Evolutionary conservation across 148 eudicot genomes (phyloP).

Genomic region (Nyssa sinensis): DNA sequence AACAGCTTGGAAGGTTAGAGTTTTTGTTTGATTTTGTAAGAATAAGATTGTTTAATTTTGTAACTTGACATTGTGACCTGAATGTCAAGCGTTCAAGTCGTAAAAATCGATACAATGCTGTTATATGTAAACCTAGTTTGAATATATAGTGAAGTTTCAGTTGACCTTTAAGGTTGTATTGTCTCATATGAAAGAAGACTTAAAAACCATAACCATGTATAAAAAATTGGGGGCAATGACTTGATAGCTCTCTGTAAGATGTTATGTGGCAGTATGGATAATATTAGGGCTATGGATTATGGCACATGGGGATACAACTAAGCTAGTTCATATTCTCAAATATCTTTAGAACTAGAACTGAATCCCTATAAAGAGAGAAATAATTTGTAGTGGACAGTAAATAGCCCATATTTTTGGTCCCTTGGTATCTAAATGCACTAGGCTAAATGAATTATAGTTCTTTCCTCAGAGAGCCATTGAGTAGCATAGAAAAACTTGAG

Average conservation of each 20-base stretch:
- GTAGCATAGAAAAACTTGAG: no score
- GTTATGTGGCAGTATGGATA: background rate
- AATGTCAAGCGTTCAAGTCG: background rate
- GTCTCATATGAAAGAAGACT: no score
- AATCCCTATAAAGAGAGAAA: background rate
- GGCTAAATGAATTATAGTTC: no score
- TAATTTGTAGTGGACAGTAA: no score
- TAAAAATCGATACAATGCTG: background rate
- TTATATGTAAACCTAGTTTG: no score
- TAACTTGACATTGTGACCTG: background rate
- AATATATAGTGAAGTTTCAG: no score
- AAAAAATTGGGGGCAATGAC: background rate
- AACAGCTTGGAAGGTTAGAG: slow-evolving; percentile 62
- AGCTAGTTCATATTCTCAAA: background rate
- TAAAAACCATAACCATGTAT: no score
- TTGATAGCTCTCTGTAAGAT: background rate
- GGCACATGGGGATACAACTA: background rate
- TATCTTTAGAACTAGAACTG: background rate
- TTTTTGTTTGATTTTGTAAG: background rate
- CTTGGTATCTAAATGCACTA: no score
- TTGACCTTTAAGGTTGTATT: no score
- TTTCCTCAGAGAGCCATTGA: no score
- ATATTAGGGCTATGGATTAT: background rate
- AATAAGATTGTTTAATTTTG: background rate
- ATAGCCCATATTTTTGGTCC: no score